Evolutionary conservation across 1,284 basidiomycete genomes (phyloP), one percentile per base, ranked within the genome.

Genomic region (Trichosporon coremiiforme): DNA sequence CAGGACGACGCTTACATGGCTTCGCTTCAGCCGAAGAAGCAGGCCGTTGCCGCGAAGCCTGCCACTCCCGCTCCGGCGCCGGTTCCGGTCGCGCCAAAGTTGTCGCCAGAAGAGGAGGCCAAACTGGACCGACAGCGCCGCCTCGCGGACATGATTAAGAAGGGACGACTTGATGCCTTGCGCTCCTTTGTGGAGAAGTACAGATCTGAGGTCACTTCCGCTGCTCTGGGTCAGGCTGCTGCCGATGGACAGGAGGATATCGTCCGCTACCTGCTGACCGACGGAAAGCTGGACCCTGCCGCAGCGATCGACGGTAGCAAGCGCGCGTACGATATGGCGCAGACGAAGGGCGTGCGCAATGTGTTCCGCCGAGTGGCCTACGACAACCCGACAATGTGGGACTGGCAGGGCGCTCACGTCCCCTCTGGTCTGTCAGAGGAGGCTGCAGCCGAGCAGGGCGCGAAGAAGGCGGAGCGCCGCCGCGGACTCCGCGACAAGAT

Each of bases 1-100:
- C 91, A 94, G 77, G 95, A 98, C 79, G 91, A 94, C 75, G 91
- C 90, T 0, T 94, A 91, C 80, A 87, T 95, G 35, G 90, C 92
- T 0, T 93, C 93, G 1, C 86, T 95, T 13, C 79, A 82, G 71
- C 92, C 92, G 0, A 94, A 93, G 79, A 75, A 77, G 64, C 77
- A 75, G 33, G 74, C 78, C 2, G 64, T 71, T 7, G 60, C 67
- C 8, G 66, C 69, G 12, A 79, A 80, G 65, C 71, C 76, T 1
- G 64, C 70, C 1, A 85, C 87, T 0, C 72, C 84, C 4, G 74
- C 80, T 25, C 75, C 84, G 1, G 74, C 82, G 10, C 62, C 71
- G 5, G 89, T 88, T 71, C 85, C 86, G 1, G 87, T 86, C 71
- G 84, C 83, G 2, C 86, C 86, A 0, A 90, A 89, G 75, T 84